These are phyloP conservation scores for Botrytis medusae DNA, from an alignment of 2,329 filamentous ascomycete genomes.

Conservation along the genomic window DNA sequence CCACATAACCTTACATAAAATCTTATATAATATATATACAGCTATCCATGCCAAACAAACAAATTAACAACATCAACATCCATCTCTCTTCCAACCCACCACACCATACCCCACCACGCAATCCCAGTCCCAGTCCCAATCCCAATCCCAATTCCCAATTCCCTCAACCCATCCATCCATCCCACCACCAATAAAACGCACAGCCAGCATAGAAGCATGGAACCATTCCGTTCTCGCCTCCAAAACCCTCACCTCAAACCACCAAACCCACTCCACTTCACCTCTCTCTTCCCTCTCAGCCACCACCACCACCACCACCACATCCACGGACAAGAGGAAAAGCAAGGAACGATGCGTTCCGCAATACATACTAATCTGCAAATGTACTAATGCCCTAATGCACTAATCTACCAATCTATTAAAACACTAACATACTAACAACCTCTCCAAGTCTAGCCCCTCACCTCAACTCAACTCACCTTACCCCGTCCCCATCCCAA, in stretches of 20 bases:
- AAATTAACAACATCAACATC: background rate
- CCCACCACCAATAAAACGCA: no score
- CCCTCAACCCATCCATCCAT: no score
- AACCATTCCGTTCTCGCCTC: background rate
- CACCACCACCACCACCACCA: background rate
- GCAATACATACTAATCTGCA: background rate
- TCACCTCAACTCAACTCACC: background rate
- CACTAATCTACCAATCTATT: no score
- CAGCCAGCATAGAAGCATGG: background rate
- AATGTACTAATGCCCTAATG: rapidly evolving
- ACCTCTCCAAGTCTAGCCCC: background rate
- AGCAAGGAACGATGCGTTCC: background rate
- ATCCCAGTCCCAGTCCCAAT: no score
- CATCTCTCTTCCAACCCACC: no score
- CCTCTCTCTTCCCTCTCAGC: background rate
- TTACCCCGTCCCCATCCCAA: background rate
- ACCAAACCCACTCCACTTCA: background rate
- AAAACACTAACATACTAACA: background rate
- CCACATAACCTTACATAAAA: no score
- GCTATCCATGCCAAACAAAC: background rate
- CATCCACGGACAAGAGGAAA: background rate
- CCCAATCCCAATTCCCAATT: no score
- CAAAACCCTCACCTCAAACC: background rate
- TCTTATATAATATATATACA: no score
- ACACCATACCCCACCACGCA: no score